Evolutionary conservation across 75 land plant genomes (phyloP).

Genomic region (Selaginella moellendorffii): DNA sequence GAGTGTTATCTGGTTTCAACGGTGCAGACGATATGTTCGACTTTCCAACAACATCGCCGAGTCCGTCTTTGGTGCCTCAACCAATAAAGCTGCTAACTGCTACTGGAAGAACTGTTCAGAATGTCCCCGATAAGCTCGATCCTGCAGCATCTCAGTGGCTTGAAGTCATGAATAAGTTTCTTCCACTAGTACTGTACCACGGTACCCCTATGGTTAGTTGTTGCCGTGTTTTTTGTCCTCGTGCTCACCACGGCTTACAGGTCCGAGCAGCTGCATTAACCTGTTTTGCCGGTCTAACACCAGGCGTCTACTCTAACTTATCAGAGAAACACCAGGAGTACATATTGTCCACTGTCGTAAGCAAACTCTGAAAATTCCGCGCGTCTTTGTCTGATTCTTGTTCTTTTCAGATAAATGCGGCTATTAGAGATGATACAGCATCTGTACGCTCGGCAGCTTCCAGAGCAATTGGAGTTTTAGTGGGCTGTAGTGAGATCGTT

Average conservation of each 20-base stretch:
- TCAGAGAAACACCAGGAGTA: conserved; percentile 37
- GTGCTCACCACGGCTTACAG: conserved; percentile 28
- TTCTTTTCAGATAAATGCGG: conserved; percentile 36
- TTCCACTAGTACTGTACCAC: conserved; percentile 42
- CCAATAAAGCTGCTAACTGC: no score
- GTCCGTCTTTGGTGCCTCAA: no score
- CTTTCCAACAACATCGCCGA: not conserved
- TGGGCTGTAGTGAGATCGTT: conserved; percentile 51
- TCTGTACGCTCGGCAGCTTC: conserved; percentile 92
- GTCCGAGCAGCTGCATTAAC: conserved; percentile 90
- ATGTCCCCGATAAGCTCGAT: no score
- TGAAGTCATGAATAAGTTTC: conserved; percentile 45
- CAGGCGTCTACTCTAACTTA: conserved; percentile 47
- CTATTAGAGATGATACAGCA: conserved; percentile 47
- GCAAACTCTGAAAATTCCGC: conserved; percentile 4
- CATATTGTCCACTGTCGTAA: conserved; percentile 48
- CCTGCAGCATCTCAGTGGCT: conserved; percentile 27
- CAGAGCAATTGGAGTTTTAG: conserved; percentile 81
- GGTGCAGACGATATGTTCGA: not conserved
- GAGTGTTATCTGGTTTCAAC: not conserved
- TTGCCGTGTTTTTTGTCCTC: not conserved
- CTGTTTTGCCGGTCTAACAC: conserved; percentile 91
- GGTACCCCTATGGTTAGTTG: conserved; percentile 48
- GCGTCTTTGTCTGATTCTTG: not conserved
- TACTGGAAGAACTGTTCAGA: no score